These are phyloP conservation scores for Globisporangium sylvaticum DNA, from an alignment of 352 stramenopile species.

Conservation along the genomic window DNA sequence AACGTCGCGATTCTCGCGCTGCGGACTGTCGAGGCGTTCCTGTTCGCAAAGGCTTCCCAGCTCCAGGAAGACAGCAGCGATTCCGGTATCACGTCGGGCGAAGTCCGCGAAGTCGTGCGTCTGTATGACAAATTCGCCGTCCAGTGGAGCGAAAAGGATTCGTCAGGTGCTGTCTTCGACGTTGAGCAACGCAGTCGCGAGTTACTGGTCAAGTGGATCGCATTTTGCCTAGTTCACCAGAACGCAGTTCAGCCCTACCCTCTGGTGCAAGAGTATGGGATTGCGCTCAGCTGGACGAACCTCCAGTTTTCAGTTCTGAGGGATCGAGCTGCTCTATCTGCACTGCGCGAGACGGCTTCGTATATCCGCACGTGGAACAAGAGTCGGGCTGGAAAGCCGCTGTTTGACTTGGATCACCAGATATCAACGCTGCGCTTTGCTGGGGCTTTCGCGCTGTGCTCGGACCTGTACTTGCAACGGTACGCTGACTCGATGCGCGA, in stretches of 20 bases:
- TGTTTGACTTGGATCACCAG: conserved; percentile 42
- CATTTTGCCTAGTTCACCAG: conserved; percentile 10
- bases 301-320: conserved; percentile 32
- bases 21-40: not conserved
- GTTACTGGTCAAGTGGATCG: conserved; percentile 42
- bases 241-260: not conserved
- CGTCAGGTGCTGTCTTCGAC: conserved; percentile 6
- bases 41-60: not conserved
- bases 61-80: not conserved
- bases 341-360: conserved; percentile 23
- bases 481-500: not conserved
- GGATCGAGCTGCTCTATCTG: conserved; percentile 23
- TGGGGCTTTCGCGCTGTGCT: conserved; percentile 14
- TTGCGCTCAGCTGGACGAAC: conserved; percentile 32
- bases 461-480: not conserved
- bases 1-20: not conserved
- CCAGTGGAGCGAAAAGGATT: not conserved
- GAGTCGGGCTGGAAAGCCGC: not conserved
- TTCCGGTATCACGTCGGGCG: not conserved
- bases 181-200: conserved; percentile 38
- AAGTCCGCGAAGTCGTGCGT: not conserved
- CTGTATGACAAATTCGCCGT: not conserved
- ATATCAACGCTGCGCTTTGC: conserved; percentile 34
- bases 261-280: conserved; percentile 26
- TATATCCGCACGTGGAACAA: conserved; percentile 46